Evolutionary conservation across 768 basidiomycete species (phyloP).

Genomic region (Amanita subjunquillea): DNA sequence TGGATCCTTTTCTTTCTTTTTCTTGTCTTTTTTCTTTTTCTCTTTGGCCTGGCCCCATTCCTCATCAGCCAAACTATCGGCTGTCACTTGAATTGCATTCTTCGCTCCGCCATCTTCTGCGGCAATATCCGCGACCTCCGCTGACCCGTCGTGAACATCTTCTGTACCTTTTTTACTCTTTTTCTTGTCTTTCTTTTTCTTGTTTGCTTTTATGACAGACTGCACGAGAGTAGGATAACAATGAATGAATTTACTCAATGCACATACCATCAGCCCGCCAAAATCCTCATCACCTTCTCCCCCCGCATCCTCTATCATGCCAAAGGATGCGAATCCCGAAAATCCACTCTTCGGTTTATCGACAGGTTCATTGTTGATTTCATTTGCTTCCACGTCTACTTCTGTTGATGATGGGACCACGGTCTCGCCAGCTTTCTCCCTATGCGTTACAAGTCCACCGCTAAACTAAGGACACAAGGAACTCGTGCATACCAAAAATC

Average conservation of each 20-base stretch:
- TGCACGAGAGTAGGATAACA: slow-evolving; percentile 16
- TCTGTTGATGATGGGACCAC: slow-evolving; percentile 22
- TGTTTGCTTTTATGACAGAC: slow-evolving; percentile 57
- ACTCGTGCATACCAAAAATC: slow-evolving; percentile 60
- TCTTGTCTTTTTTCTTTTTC: slow-evolving; percentile 56
- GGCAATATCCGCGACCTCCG: slow-evolving; percentile 17
- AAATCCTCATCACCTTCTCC: slow-evolving; percentile 53
- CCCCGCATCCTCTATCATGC: slow-evolving; percentile 29
- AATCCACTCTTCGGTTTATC: slow-evolving; percentile 26
- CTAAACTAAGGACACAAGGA: slow-evolving; percentile 1
- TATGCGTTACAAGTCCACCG: slow-evolving; percentile 13
- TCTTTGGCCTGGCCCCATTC: slow-evolving; percentile 59
- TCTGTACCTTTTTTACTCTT: slow-evolving; percentile 29
- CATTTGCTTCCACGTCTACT: slow-evolving; percentile 20
- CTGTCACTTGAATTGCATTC: slow-evolving; percentile 40
- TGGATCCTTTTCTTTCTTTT: slow-evolving; percentile 35
- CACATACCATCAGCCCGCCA: slow-evolving; percentile 66
- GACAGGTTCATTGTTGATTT: slow-evolving; percentile 18
- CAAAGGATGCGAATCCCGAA: slow-evolving; percentile 42
- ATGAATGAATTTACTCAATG: slow-evolving; percentile 4
- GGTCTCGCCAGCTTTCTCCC: slow-evolving; percentile 58
- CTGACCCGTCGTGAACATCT: slow-evolving; percentile 17
- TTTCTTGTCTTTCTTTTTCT: slow-evolving; percentile 49
- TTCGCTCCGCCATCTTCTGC: slow-evolving; percentile 21
- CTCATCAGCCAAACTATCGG: slow-evolving; percentile 68